Evolutionary conservation across 768 basidiomycete genomes (phyloP), one percentile per base, ranked within the genome.

Genomic region (Strobilomyces confusus): DNA sequence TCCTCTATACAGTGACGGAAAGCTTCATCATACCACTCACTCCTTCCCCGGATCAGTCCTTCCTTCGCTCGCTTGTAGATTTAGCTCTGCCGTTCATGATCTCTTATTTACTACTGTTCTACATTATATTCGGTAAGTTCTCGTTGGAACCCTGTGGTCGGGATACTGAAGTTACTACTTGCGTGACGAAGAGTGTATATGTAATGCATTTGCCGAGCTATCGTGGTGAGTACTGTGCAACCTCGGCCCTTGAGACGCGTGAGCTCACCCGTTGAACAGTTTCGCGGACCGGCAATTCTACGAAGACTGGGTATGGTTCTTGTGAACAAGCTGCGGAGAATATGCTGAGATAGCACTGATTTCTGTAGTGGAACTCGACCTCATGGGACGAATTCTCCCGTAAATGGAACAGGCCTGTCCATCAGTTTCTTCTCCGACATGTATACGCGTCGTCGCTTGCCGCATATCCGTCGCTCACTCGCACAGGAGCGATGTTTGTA

Each of bases 261-360:
- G 13, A 44, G 58, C 52, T 61, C 23, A 46, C 38, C 17, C 26
- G 11, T 14, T 46, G 43, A 36, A 40, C 57, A 92, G 91, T 67
- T 99, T 99, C 65, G 92, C 92, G n/a, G 95, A 99, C 67, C 79
- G 95, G 43, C 88, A 92, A 59, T 99, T 98, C 70, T 99, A 98
- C 66, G 91, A 94, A 71, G 95, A 97, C 68, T 98, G 95, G 92
- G 87, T 87, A 69, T 29, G 37, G 43, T 4, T 51, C 6, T 37
- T n/a, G 26, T 29, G 26, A 12, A 19, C 17, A n/a, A 11, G 23
- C 19, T 41, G 23, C 13, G 32, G 23, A 44, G 38, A 8, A 48
- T 20, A 33, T 33, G 14, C 36, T 20, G 13, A 47, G 26, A 34
- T 56, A 26, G 55, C 17, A 13, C 53, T 34, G 2, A 32, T 14